A percentile compares a stretch with the other conserved stretches of the same genome.
Conservation (phyloP, 768 basidiomycete species). For the Amyloporia xantha region DNA sequence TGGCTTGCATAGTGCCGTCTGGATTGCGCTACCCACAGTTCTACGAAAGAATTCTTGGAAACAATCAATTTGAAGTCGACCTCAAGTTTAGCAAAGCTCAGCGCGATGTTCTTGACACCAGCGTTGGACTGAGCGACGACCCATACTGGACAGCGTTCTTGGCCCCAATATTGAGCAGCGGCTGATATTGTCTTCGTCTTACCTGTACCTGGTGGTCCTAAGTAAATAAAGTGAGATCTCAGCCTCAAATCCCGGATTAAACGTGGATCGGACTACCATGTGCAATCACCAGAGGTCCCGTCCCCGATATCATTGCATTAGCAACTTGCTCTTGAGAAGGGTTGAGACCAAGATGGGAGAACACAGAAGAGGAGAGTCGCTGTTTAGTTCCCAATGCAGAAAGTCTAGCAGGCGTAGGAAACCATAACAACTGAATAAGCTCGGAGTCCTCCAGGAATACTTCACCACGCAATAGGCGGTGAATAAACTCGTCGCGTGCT, state of each 20-base stretch:
- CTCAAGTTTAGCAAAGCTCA: conserved; percentile 48
- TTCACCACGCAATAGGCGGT: conserved; percentile 28
- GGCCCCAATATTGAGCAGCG: conserved; percentile 31
- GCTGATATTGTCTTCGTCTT: conserved; percentile 48
- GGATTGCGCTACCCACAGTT: conserved; percentile 23
- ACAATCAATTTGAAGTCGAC: conserved; percentile 52
- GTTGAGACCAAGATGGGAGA: conserved; percentile 24
- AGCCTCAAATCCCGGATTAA: no score
- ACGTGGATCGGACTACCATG: conserved; percentile 27
- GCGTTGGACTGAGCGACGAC: conserved; percentile 78
- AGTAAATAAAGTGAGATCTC: not conserved
- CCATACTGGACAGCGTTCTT: conserved; percentile 36
- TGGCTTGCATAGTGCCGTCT: no score
- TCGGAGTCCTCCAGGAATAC: conserved; percentile 22
- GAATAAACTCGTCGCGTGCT: conserved; percentile 32
- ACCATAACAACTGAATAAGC: conserved; percentile 37
- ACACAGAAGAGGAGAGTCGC: no score
- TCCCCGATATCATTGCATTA: conserved; percentile 27
- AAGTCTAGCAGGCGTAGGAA: no score
- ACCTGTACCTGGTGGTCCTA: conserved; percentile 47
- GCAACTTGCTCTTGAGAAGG: conserved; percentile 33
- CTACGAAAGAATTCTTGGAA: conserved; percentile 22
- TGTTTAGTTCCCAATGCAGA: conserved; percentile 10
- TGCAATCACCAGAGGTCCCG: conserved; percentile 27
- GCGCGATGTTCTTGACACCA: conserved; percentile 81